These are phyloP conservation scores for Pezicula neosporulosa DNA, from an alignment of 2,329 filamentous ascomycete genomes.

Conservation along the genomic window DNA sequence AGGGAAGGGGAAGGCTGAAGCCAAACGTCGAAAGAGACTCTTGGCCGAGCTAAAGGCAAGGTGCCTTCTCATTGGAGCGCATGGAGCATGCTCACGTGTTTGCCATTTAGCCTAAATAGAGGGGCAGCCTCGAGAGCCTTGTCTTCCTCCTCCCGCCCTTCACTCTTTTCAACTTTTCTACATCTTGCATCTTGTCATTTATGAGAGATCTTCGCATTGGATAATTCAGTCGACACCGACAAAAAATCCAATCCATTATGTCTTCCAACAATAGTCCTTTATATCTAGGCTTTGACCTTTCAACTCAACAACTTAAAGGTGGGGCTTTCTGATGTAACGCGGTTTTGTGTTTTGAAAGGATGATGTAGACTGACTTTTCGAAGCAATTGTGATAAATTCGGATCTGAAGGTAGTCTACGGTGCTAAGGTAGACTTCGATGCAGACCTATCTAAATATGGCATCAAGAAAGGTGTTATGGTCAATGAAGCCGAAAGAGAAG, in stretches of 20 bases:
- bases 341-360: neutral
- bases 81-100: no score
- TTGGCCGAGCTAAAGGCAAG: no score
- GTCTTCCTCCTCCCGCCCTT: no score
- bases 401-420: slow-evolving; percentile 77
- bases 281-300: slow-evolving; percentile 92
- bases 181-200: no score
- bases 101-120: no score
- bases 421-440: slow-evolving; percentile 94
- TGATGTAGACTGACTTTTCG: slow-evolving; percentile 12
- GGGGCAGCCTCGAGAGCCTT: no score
- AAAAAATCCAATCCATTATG: slow-evolving; percentile 24
- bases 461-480: slow-evolving; percentile 85
- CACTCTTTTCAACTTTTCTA: no score
- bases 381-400: slow-evolving; percentile 80
- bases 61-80: no score
- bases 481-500: slow-evolving; percentile 79
- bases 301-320: slow-evolving; percentile 96
- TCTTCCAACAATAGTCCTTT: slow-evolving; percentile 49
- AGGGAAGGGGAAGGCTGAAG: no score
- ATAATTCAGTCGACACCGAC: no score
- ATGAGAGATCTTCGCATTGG: no score
- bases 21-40: no score
- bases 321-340: slow-evolving; percentile 17
- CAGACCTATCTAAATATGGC: slow-evolving; percentile 73